Percentiles rank a stretch among this genome's conserved stretches.
Conservation (phyloP, 23 red algal genomes). For the Gracilaria domingensis region DNA sequence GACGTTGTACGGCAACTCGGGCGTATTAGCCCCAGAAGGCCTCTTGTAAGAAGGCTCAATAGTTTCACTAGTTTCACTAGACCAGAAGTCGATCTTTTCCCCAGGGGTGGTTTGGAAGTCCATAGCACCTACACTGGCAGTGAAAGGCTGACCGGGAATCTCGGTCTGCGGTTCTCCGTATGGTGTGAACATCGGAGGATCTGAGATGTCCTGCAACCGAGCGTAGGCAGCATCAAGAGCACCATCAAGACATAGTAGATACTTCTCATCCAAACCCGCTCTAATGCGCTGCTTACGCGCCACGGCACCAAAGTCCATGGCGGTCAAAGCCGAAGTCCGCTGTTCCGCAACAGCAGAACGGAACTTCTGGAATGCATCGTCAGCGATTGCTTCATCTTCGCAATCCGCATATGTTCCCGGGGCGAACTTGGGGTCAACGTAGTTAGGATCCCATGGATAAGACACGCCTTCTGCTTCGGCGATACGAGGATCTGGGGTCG, state of each 20-base stretch:
- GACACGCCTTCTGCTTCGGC: slow-evolving; percentile 72
- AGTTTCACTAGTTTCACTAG: background rate
- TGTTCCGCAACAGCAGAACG: slow-evolving; percentile 27
- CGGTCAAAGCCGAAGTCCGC: slow-evolving; percentile 43
- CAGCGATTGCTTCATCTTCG: slow-evolving; percentile 59
- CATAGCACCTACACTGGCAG: slow-evolving; percentile 62
- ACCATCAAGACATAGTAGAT: slow-evolving; percentile 60
- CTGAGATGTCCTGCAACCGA: slow-evolving; percentile 58
- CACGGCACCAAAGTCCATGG: slow-evolving; percentile 49
- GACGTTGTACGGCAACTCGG: slow-evolving; percentile 64
- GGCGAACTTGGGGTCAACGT: slow-evolving; percentile 61
- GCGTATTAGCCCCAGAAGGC: slow-evolving; percentile 59
- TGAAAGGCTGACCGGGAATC: slow-evolving; percentile 59
- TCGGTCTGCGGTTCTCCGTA: slow-evolving; percentile 75
- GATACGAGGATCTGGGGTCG: slow-evolving; percentile 66
- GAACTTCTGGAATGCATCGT: slow-evolving; percentile 67
- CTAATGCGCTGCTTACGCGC: slow-evolving; percentile 41
- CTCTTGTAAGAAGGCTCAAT: slow-evolving; percentile 38
- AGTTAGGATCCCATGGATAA: slow-evolving; percentile 73
- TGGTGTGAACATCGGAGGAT: slow-evolving; percentile 43
- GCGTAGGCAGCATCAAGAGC: slow-evolving; percentile 48
- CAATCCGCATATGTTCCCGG: slow-evolving; percentile 53
- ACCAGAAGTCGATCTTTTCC: slow-evolving; percentile 62
- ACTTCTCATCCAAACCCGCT: slow-evolving; percentile 60
- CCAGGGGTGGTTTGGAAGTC: slow-evolving; percentile 54